phyloP scores from a whole-genome alignment of 305 asterid species.

The Solanum hybrid region DNA sequence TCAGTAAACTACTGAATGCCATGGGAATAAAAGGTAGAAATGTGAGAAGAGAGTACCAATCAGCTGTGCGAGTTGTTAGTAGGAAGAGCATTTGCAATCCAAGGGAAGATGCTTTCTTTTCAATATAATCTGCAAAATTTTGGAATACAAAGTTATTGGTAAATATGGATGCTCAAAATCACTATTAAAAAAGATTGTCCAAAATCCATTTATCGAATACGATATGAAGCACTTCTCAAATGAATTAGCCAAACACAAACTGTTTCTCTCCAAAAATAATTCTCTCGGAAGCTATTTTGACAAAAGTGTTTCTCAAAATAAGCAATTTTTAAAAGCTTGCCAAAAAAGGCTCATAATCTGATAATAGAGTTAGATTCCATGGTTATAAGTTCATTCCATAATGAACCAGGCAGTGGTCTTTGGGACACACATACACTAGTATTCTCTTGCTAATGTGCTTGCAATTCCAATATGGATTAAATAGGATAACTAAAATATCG shows the following conservation, averaged over 20 bases:
- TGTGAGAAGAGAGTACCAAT: constrained; percentile 48
- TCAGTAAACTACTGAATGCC: background rate
- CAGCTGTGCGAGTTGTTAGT: constrained; percentile 88
- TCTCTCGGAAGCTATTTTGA: background rate
- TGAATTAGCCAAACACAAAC: background rate
- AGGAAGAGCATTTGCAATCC: constrained; percentile 73
- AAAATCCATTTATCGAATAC: background rate
- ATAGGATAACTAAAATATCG: background rate
- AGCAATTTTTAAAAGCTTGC: background rate
- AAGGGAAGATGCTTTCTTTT: constrained; percentile 76
- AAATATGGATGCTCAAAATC: background rate
- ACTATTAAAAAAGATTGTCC: background rate
- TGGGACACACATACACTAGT: background rate
- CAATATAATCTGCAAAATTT: constrained; percentile 63
- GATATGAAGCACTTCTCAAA: background rate
- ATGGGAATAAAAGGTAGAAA: constrained; percentile 5
- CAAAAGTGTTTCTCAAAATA: background rate
- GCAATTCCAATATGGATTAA: background rate
- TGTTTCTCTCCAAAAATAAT: background rate
- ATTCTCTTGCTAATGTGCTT: background rate
- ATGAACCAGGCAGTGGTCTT: background rate
- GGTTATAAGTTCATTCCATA: background rate
- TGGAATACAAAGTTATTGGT: background rate
- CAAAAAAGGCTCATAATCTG: background rate
- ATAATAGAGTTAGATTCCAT: background rate